phyloP scores from a whole-genome alignment of 148 eudicot genomes.

The Spergularia marina region DNA sequence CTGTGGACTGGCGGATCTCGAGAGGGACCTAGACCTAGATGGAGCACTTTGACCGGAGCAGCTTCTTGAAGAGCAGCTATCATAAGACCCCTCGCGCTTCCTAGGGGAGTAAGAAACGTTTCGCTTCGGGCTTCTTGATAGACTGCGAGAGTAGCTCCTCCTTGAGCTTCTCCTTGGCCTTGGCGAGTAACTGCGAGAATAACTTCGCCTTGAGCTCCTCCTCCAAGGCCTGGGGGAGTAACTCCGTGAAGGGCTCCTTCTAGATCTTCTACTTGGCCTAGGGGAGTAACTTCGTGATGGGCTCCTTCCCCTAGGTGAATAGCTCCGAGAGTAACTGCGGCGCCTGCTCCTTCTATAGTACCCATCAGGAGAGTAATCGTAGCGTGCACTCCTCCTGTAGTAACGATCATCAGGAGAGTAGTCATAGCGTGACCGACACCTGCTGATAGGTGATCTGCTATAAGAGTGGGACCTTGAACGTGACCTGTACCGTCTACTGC shows the following conservation, averaged over 20 bases:
- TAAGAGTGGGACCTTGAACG: constrained; percentile 35
- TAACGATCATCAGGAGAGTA: constrained; percentile 45
- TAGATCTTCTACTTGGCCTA: constrained; percentile 20
- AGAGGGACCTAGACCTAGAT: constrained; percentile 49
- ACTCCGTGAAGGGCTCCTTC: constrained; percentile 44
- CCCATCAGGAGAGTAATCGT: constrained; percentile 21
- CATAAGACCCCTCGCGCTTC: constrained; percentile 27
- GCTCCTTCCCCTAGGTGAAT: constrained; percentile 39
- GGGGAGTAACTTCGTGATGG: constrained; percentile 33
- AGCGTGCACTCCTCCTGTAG: constrained; percentile 35
- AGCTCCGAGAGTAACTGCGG: constrained; percentile 30
- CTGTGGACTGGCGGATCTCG: constrained; percentile 46
- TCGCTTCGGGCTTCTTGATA: constrained; percentile 35
- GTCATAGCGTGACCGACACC: constrained; percentile 39
- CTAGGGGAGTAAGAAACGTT: constrained; percentile 26
- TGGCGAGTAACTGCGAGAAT: constrained; percentile 51
- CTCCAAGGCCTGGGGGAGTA: constrained; percentile 39
- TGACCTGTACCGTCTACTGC: constrained; percentile 22
- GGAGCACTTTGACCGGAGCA: constrained; percentile 47
- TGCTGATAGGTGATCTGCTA: constrained; percentile 50
- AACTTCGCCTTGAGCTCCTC: constrained; percentile 50
- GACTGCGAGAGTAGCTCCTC: constrained; percentile 34
- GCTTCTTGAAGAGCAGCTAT: constrained; percentile 42
- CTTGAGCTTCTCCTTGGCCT: constrained; percentile 24
- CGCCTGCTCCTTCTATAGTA: constrained; percentile 33